These are phyloP conservation scores for Kluyveromyces sp. DNA, from an alignment of 1,139 yeast genomes.

Conservation along the genomic window DNA sequence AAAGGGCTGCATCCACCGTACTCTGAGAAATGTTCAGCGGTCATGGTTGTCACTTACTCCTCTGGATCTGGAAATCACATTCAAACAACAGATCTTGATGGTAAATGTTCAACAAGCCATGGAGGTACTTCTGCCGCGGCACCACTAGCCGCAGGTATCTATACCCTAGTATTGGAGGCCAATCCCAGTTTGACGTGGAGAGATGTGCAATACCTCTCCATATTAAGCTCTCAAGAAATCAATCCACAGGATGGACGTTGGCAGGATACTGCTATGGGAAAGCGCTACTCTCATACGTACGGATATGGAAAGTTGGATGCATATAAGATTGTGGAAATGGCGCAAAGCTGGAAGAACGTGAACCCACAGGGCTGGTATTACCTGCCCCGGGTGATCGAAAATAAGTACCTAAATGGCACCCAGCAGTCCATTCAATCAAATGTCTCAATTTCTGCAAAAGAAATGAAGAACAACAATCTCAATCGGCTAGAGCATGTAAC, in stretches of 20 bases:
- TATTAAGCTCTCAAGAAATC: conserved; percentile 65
- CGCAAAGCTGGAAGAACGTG: conserved; percentile 72
- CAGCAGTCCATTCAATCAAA: conserved; percentile 35
- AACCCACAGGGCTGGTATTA: conserved; percentile 84
- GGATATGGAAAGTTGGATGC: conserved; percentile 96
- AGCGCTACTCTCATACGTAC: conserved; percentile 71
- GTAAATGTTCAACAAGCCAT: conserved; percentile 64
- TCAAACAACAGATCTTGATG: conserved; percentile 79
- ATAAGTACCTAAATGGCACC: conserved; percentile 16
- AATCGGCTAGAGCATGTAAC: conserved; percentile 81
- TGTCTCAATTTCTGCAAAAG: conserved; percentile 44
- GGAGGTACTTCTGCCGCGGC: conserved; percentile 99
- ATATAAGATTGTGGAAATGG: conserved; percentile 61
- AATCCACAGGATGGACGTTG: conserved; percentile 63
- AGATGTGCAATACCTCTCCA: conserved; percentile 81
- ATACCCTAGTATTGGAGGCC: conserved; percentile 70
- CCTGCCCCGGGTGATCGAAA: conserved; percentile 24
- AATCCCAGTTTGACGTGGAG: conserved; percentile 93
- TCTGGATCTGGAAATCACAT: conserved; percentile 89
- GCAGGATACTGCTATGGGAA: conserved; percentile 51
- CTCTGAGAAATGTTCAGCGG: conserved; percentile 92
- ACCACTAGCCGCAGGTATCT: conserved; percentile 93
- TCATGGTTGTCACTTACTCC: conserved; percentile 90
- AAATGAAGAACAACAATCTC: conserved; percentile 51
- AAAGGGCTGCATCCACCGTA: conserved; percentile 80